Evolutionary conservation across 371 early-diverging fungal species (phyloP).

Genomic region (Thermomucor indicae-seudaticae): DNA sequence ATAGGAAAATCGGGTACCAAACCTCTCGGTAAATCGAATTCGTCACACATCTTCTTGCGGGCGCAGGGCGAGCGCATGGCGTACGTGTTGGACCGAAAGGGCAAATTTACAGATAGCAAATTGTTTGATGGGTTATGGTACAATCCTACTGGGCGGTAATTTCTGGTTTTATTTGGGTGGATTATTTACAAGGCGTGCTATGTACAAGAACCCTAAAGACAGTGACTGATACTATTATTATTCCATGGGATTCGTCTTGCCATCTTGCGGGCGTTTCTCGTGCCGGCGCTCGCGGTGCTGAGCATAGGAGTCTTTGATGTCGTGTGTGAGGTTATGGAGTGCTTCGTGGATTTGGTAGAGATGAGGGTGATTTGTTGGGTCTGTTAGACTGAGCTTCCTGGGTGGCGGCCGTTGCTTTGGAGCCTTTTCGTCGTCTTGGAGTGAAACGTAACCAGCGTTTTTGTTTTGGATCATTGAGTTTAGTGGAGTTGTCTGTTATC

Average conservation of each 20-base stretch:
- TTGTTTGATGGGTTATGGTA: constrained; percentile 46
- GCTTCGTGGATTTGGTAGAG: constrained; percentile 9
- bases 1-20: constrained; percentile 26
- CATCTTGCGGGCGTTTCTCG: constrained; percentile 11
- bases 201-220: too few relatives aligned
- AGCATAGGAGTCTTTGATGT: constrained; percentile 6
- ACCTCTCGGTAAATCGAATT: constrained; percentile 28
- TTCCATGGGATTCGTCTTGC: constrained; percentile 18
- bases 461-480: too few relatives aligned
- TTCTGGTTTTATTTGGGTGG: too few relatives aligned
- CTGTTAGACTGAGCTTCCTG: neutral
- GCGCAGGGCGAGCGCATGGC: constrained; percentile 39
- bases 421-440: too few relatives aligned
- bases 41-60: constrained; percentile 38
- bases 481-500: too few relatives aligned
- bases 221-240: neutral
- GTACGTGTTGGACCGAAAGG: constrained; percentile 47
- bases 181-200: too few relatives aligned
- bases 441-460: too few relatives aligned
- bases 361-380: constrained; percentile 10
- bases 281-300: constrained; percentile 4
- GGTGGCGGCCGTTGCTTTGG: too few relatives aligned
- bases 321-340: constrained; percentile 11
- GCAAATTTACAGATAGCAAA: constrained; percentile 39
- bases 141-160: constrained; percentile 6